Percentiles rank a stretch among this genome's conserved stretches.
These are phyloP conservation scores for Trichoderma sp. DNA, from an alignment of 2,329 filamentous ascomycete species.

Conservation along the genomic window DNA sequence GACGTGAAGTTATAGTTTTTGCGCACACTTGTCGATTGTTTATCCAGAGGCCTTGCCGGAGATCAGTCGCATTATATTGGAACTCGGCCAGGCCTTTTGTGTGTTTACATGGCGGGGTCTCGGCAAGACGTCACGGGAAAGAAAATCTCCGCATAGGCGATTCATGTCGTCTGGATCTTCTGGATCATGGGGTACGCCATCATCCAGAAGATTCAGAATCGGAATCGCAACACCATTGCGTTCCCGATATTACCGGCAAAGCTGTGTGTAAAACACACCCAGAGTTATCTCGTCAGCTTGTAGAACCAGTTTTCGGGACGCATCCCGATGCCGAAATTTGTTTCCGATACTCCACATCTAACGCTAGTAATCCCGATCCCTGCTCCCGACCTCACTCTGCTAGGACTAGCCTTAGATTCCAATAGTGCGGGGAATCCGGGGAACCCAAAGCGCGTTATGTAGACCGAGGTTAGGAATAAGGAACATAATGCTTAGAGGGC, in stretches of 20 bases:
- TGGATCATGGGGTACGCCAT: too few species aligned
- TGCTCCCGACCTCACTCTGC: not conserved
- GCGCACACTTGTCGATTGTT: not conserved
- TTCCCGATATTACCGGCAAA: not conserved
- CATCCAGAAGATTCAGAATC: not conserved
- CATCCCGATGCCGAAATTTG: slow-evolving; percentile 1
- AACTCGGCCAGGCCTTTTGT: not conserved
- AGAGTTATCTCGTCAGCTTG: not conserved
- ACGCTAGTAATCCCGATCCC: slow-evolving; percentile 1
- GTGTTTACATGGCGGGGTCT: not conserved
- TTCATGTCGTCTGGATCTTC: not conserved
- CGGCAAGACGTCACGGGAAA: not conserved
- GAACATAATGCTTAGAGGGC: too few species aligned
- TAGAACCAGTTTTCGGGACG: not conserved
- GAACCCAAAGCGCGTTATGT: too few species aligned
- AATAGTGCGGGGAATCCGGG: too few species aligned
- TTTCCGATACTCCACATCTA: not conserved
- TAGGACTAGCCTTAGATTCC: too few species aligned
- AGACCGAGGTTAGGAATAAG: too few species aligned
- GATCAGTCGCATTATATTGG: not conserved
- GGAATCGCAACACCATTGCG: not conserved
- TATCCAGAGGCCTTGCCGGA: not conserved
- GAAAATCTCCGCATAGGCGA: not conserved
- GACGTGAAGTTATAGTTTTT: not conserved
- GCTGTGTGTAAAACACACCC: not conserved